phyloP scores from a whole-genome alignment of 768 basidiomycete species.

The Neoboletus magnificus region DNA sequence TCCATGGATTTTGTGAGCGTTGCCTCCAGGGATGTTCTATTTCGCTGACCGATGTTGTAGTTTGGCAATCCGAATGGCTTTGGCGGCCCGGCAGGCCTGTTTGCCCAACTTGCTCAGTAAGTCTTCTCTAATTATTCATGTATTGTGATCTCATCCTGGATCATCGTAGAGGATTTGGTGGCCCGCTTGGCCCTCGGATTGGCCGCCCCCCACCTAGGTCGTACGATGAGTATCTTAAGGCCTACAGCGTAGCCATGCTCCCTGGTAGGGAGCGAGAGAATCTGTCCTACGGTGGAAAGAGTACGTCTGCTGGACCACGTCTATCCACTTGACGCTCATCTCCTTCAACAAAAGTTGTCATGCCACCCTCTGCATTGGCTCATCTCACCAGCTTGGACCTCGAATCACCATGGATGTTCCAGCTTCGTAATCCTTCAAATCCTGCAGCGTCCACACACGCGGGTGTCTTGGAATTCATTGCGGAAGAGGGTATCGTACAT shows the following conservation, averaged over 20 bases:
- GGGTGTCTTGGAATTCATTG: conserved; percentile 98
- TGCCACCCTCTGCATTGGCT: conserved; percentile 95
- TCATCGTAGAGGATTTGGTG: conserved; percentile 49
- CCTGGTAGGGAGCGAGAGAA: conserved; percentile 84
- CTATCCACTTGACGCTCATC: conserved; percentile 7
- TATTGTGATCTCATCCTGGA: conserved; percentile 16
- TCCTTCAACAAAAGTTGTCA: conserved; percentile 63
- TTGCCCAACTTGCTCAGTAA: conserved; percentile 66
- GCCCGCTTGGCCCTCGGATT: conserved; percentile 43
- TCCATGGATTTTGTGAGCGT: conserved; percentile 40
- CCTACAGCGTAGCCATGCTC: conserved; percentile 94
- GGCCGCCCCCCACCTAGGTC: conserved; percentile 60
- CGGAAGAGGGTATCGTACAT: conserved; percentile 93
- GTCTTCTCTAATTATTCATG: conserved; percentile 9
- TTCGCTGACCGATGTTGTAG: conserved; percentile 25
- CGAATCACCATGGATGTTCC: conserved; percentile 93
- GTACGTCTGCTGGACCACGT: conserved; percentile 48
- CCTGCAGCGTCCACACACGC: conserved; percentile 86
- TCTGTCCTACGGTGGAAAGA: conserved; percentile 95
- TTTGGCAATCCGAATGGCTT: conserved; percentile 35
- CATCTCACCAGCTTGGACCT: conserved; percentile 84
- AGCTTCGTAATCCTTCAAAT: conserved; percentile 86
- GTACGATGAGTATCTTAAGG: conserved; percentile 91
- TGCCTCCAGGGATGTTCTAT: not conserved
- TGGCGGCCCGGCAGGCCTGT: conserved; percentile 53